Base-by-base conservation (phyloP, 208 protist species). In the Leishmania aethiopica region DNA sequence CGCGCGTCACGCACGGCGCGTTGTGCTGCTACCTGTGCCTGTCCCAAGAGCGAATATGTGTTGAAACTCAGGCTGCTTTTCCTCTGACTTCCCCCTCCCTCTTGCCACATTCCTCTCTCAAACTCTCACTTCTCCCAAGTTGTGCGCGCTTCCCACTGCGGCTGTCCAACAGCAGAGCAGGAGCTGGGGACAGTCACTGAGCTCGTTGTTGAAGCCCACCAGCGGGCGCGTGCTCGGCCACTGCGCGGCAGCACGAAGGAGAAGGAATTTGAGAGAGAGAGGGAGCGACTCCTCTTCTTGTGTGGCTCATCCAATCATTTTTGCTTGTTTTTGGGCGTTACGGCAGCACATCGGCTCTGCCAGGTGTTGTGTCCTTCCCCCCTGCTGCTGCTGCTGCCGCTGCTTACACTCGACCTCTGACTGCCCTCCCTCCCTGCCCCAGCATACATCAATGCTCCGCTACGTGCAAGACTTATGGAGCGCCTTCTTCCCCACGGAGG, bases 391-490 rank as follows among this genome's bases (percentile, higher is more conserved):
- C 57, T 32, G 6, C 25, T 32, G 17, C 57, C 7, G 25, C 57
- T 62, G 17, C 57, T 11, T 62, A 25, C 17, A 62, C 57, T 25
- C 57, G 25, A 62, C 57, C 45, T 13, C 45, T 17, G 13, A 53
- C 17, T 70, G 32, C 62, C 25, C 66, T 17, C 37, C 11, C 66
- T 25, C 40, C 15, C 40, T 19, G 35, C 22, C 51, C 17, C 51
- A 55, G 22, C 57, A 67, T 22, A 42, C 35, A 69, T 28, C 51
- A 6, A 90, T 88, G 82, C 47, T 93, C 28, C 76, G 80, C 47
- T 78, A 89, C 67, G 32, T 88, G 64, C 79, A 88, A 15, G 66
- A 64, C 40, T 47, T 86, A 59, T 91, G 88, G 87, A 80, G 89
- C 77, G 80, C 81, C 60, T 86, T 90, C 57, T 87, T 88, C 66